Percentiles rank a stretch among this genome's conserved stretches.
Evolutionary conservation across 345 rosid genomes (phyloP).

Genomic region (Rhodamnia rubescens): DNA sequence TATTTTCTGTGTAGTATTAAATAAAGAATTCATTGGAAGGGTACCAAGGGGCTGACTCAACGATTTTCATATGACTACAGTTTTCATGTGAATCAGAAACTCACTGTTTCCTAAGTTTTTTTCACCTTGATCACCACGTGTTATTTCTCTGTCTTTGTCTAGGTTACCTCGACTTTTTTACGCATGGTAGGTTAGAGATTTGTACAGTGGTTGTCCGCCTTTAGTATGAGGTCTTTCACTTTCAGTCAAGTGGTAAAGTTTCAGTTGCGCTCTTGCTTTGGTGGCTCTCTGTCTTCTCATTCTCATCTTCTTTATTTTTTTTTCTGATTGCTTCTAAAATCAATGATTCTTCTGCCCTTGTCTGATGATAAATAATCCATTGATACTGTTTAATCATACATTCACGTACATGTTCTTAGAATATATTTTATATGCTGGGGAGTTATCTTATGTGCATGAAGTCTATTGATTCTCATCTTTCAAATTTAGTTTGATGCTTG

Average conservation of each 20-base stretch:
- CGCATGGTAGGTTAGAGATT: not conserved
- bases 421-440: not conserved
- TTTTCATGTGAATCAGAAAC: not conserved
- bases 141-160: not conserved
- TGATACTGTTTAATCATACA: not conserved
- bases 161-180: not conserved
- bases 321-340: not conserved
- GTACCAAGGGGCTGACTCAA: not conserved
- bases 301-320: not conserved
- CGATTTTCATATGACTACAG: not conserved
- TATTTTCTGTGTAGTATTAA: not conserved
- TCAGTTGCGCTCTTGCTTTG: not conserved
- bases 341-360: not conserved
- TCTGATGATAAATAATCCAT: not conserved
- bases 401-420: not conserved
- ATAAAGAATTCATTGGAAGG: not conserved
- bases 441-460: not conserved
- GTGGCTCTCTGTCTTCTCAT: not conserved
- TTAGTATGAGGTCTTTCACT: not conserved
- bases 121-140: not conserved
- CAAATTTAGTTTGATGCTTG: not conserved
- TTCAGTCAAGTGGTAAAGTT: not conserved
- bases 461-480: not conserved
- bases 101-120: not conserved
- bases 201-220: not conserved